Evolutionary conservation across 2,329 filamentous ascomycete genomes (phyloP).

Genomic region (Penicillium sp.): DNA sequence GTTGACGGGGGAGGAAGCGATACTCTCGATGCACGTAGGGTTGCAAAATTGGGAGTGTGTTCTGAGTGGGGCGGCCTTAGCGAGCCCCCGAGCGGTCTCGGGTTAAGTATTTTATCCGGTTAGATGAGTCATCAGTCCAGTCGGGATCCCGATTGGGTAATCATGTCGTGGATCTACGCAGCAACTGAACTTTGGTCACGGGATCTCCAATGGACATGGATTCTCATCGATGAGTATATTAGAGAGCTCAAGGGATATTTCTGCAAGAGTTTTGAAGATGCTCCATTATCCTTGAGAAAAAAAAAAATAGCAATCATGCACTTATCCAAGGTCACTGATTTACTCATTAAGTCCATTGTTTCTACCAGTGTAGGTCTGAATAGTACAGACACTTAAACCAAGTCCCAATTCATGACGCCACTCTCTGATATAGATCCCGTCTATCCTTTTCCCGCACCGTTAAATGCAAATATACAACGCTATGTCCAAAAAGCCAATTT

Average conservation of each 20-base stretch:
- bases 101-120: constrained; percentile 4
- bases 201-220: no score
- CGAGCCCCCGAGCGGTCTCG: constrained; percentile 19
- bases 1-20: constrained; percentile 31
- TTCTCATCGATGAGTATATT: neutral
- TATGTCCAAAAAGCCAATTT: neutral
- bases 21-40: constrained; percentile 26
- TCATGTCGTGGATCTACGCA: neutral
- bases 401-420: neutral
- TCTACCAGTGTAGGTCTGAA: neutral
- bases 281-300: neutral
- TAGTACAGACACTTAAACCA: neutral
- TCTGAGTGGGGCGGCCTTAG: constrained; percentile 35
- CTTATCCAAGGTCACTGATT: neutral
- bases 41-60: constrained; percentile 36
- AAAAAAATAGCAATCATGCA: neutral
- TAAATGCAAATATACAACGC: constrained; percentile 6
- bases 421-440: constrained; percentile 9
- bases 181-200: neutral
- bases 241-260: neutral
- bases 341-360: neutral
- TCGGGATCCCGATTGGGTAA: neutral
- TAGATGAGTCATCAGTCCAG: neutral
- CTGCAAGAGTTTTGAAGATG: neutral
- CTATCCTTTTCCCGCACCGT: neutral